Base-by-base conservation (phyloP, 129 eudicot species). In the Artemisia annua region DNA sequence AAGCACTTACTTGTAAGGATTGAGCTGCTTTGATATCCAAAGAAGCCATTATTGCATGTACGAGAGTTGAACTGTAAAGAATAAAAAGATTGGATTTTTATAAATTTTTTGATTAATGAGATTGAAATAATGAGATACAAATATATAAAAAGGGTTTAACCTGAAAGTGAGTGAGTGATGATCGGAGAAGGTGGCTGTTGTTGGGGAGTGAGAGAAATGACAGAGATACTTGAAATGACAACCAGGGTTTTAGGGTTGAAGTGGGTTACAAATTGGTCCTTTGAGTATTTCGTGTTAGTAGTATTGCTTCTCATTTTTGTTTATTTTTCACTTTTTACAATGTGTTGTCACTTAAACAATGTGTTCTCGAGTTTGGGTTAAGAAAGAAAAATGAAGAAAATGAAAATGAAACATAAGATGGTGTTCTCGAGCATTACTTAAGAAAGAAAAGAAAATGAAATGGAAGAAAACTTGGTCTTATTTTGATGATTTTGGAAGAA, bases 1-100 rank as follows among this genome's bases (percentile, higher is more conserved):
- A 3, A 52, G 0, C 12, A 71, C 78, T n/a, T 81, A 88, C 95
- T 64, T 85, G 90, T 52, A 88, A 73, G 43, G 83, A 79, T 20
- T 85, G 85, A 0, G 88, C 65, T 2, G 89, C 82, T 19, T 85
- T 73, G 55, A 83, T 67, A 10, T 88, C 85, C 62, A 67, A 77
- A 69, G 87, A 76, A 68, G 85, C 81, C 95, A 78, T 78, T 64
- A 48, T 28, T 54, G 78, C 78, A 63, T 78, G 60, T 44, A 64
- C 19, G 1, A 0, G 9, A 46, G 9, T n/a, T 6, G 8, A 58
- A 62, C 76, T 75, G 71, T n/a, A 46, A 15, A 15, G 4, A 32
- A 7, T 5, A 63, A 5, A 50, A 24, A 64, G 55, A 32, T 63
- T 17, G 9, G 12, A 50, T 58, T 52, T 76, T 81, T 9, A 49